Evolutionary conservation across 306 rosid species (phyloP), one percentile per base, ranked within the genome.

Genomic region (Cucurbita pepo): DNA sequence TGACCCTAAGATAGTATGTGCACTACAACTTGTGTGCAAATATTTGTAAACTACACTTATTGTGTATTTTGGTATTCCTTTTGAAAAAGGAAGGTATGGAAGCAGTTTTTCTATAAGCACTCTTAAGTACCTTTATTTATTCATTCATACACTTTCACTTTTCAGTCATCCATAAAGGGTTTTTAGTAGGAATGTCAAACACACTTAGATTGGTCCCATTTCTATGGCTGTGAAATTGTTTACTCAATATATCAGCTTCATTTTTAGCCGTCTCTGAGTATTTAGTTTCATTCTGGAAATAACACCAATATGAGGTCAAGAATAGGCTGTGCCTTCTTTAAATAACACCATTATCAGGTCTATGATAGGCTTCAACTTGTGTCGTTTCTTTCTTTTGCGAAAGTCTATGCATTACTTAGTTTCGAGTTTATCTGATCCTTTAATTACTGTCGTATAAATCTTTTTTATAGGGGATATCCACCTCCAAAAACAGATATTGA

Each of bases 401-500:
- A 30, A 30, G 34, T 6, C 37, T 18, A 16, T 61, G 19, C 21
- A 16, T 30, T 61, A 37, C 48, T 61, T 1, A 55, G 8, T 34
- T 55, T 38, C 18, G 69, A 61, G 16, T 61, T 38, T n/a, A 8
- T 61, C 25, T 61, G 13, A 37, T 8, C 21, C 18, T 60, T 60
- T 34, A 13, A 38, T 38, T 61, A 40, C 3, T 16, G 21, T 61
- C 48, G 4, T 37, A 8, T 36, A 16, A 14, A 7, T 34, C 25
- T 25, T 57, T 82, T 30, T 78, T 63, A 61, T 53, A 93, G 98
- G 88, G 85, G 83, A 9, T 61, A 76, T 76, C 94, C 85, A 21
- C 96, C 94, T 65, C 80, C 88, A 53, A 82, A 60, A 76, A 76
- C 76, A 72, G 86, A 88, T 62, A 75, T 88, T 15, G 86, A 90